Percentiles rank a stretch among this genome's conserved stretches.
phyloP scores from a whole-genome alignment of 2,329 filamentous ascomycete species.

The Cryphonectria naterciae region DNA sequence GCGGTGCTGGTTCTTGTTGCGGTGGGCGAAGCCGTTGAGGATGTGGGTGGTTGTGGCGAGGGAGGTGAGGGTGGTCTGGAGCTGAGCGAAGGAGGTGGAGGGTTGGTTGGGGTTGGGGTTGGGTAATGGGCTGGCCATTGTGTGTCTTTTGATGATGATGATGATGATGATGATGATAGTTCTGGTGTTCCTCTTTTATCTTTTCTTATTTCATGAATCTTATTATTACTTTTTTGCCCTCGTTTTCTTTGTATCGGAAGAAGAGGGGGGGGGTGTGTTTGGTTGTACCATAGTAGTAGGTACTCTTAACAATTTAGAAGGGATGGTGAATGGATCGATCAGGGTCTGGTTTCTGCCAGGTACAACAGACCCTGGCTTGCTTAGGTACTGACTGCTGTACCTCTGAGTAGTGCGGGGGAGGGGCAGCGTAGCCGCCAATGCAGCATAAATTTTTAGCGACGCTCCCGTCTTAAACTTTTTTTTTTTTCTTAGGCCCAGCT shows the following conservation, averaged over 20 bases:
- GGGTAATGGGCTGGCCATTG: neutral
- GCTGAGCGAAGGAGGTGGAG: neutral
- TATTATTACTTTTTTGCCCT: neutral
- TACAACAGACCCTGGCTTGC: neutral
- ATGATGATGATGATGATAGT: neutral
- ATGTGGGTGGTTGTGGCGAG: conserved; percentile 53
- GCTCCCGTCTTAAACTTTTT: conserved; percentile 8
- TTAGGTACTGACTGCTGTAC: neutral
- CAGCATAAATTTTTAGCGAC: conserved; percentile 28
- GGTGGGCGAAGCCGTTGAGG: conserved; percentile 75
- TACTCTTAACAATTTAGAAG: neutral
- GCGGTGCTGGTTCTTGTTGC: conserved; percentile 91
- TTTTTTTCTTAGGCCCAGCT: conserved; percentile 4
- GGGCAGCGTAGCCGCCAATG: conserved; percentile 21
- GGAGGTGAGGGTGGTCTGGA: conserved; percentile 32
- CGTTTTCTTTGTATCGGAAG: neutral
- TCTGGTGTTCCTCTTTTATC: too few species aligned
- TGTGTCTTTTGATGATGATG: neutral
- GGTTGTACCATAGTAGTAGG: too few species aligned
- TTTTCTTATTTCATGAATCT: neutral
- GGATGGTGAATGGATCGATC: too few species aligned
- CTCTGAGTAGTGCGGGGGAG: conserved; percentile 26
- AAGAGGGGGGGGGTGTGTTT: too few species aligned
- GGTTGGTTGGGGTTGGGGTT: neutral
- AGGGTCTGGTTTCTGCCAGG: neutral